Base-by-base conservation (phyloP, 148 eudicot genomes). In the Camellia lanceoleosa region DNA sequence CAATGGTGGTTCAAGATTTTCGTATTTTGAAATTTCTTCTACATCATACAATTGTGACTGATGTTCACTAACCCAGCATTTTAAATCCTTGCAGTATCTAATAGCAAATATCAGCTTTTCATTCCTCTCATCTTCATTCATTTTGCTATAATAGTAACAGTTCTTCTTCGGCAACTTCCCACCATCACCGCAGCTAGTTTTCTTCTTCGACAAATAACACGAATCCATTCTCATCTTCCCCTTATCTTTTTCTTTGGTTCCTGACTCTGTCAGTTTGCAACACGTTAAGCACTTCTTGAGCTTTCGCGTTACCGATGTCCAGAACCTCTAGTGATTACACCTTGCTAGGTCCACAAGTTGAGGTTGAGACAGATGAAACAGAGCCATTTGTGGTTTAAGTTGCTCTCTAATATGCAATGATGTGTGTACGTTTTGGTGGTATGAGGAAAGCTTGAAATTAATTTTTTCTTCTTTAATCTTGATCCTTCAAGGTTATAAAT, bases 31-130 rank as follows among this genome's bases (percentile, higher is more conserved):
- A 30, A 30, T 30, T 30, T 30, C 38, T 30, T 30, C 1, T 30
- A 1, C 38, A 30, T 30, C 38, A 30, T 30, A 1, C 38, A 30
- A 30, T 30, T 30, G 38, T 1, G 38, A 30, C 38, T 30, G 1
- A 1, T 1, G 38, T 30, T 30, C 38, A 30, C 38, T 30, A 30
- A 30, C 38, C 38, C 38, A 30, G 52, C 52, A 51, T 9, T 51
- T 78, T n/a, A 71, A 73, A 8, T 13, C 66, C 43, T 80, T 83
- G 77, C 86, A 83, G 64, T 80, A 80, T 9, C 43, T 5, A 38
- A 83, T 76, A 20, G 78, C 86, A 3, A 83, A 80, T 52, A 30
- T 61, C 12, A 83, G 77, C 65, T 69, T 80, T 68, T 83, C 86
- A 2, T 38, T 68, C 0, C 83, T 83, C 18, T 83, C 86, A 38